phyloP scores from a whole-genome alignment of 495 filamentous ascomycete genomes.

The Neurospora sp. region DNA sequence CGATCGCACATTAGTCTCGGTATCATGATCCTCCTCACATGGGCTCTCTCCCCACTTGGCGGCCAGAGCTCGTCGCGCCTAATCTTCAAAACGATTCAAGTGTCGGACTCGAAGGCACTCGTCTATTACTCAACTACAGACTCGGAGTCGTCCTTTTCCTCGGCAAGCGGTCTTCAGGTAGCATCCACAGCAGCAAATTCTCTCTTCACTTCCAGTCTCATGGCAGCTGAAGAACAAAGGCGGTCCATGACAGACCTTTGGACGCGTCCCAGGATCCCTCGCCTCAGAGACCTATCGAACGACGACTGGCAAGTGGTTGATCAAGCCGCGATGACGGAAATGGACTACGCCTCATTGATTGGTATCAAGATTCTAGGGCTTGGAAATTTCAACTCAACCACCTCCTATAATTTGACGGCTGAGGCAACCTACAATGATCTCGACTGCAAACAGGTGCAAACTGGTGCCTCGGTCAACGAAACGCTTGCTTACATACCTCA shows the following conservation, averaged over 20 bases:
- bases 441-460: background rate
- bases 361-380: background rate
- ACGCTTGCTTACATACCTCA: background rate
- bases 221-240: background rate
- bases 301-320: background rate
- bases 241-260: background rate
- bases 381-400: background rate
- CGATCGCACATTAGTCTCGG: background rate
- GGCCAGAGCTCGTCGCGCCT: background rate
- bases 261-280: background rate
- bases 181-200: background rate
- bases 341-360: background rate
- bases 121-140: background rate
- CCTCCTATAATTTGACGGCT: background rate
- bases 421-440: background rate
- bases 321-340: background rate
- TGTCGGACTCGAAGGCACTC: background rate
- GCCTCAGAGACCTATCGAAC: background rate
- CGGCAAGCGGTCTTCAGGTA: background rate
- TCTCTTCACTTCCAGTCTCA: background rate
- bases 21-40: background rate
- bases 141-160: background rate
- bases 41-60: background rate
- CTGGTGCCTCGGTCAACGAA: background rate
- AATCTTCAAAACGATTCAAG: background rate